Base-by-base conservation (phyloP, 768 basidiomycete genomes). In the Panaeolus papilionaceus region DNA sequence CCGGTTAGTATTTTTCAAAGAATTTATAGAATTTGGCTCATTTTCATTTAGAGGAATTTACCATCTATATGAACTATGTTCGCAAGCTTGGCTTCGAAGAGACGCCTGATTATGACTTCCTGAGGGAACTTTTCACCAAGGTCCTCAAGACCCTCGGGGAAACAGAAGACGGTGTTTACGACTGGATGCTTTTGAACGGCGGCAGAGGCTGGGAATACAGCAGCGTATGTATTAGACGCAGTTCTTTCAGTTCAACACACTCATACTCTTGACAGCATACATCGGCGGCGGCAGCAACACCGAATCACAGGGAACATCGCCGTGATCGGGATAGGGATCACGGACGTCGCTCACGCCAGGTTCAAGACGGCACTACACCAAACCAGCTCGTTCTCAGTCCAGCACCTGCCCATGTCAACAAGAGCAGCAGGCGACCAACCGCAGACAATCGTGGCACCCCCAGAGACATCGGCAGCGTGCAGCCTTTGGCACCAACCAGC, bases 11-110 rank as follows among this genome's bases (percentile, higher is more conserved):
- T 64, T 26, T 37, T 68, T 40, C 26, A 62, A 49, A 65, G 63
- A 63, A 61, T 9, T 54, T 39, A 10, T 64, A 65, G 42, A 26
- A 18, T 12, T 18, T 58, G 38, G n/a, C 63, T 51, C 38, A 47
- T 71, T 61, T 62, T 51, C 44, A 23, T 62, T 4, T 79, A 96
- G 97, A 98, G 86, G 97, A 99, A 75, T 98, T 99, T 75, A 89
- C 91, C 20, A 99, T 99, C 71, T 99, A 99, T 81, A 95, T 99
- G 90, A 98, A 98, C 82, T 99, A 99, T 72, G 97, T 99, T 54
- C 94, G 97, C 62, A 99, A 98, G 79, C 86, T 99, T 67, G 97
- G 96, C 33, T 99, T 99, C 75, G 98, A 99, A 76, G 97, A 99
- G 79, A 88, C 89, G 28, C 97, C 97, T 2, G 97, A 99, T 79